phyloP scores from a whole-genome alignment of 345 rosid species.

The Arabidopsis suecica region DNA sequence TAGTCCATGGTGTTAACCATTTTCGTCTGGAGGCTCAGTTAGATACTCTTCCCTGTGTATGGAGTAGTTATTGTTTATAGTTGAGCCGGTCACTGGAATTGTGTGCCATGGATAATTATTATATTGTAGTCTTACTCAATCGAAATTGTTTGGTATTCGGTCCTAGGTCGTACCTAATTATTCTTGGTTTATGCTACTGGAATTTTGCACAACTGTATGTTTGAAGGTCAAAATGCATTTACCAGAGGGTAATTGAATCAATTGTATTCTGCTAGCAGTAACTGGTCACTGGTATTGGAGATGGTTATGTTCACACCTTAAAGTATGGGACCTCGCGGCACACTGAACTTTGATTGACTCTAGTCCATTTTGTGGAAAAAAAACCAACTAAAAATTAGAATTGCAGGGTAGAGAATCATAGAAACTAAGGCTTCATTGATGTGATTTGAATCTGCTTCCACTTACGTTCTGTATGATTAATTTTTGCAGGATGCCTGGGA shows the following conservation, averaged over 20 bases:
- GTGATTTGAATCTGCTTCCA: constrained; percentile 26
- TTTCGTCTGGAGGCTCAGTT: neutral
- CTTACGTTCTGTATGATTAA: constrained; percentile 3
- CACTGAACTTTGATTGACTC: constrained; percentile 24
- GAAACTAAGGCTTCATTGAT: constrained; percentile 19
- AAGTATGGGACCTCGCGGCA: neutral
- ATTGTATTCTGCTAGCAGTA: neutral
- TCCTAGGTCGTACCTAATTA: constrained; percentile 1
- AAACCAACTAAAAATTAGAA: neutral
- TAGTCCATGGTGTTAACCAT: constrained; percentile 6
- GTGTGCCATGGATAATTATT: constrained; percentile 1
- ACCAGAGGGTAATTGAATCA: neutral
- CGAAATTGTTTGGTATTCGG: neutral
- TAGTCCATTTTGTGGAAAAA: constrained; percentile 18
- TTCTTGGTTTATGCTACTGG: constrained; percentile 8
- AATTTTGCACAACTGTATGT: constrained; percentile 18
- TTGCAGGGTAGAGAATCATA: constrained; percentile 4
- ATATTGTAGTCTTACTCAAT: neutral
- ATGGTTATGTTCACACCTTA: constrained; percentile 25
- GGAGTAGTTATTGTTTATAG: constrained; percentile 15
- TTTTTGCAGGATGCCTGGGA: constrained; percentile 83
- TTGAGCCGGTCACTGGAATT: constrained; percentile 5
- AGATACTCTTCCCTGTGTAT: constrained; percentile 13
- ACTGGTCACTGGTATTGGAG: constrained; percentile 10
- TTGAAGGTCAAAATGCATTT: constrained; percentile 3